Evolutionary conservation across 495 filamentous ascomycete species (phyloP), one percentile per base, ranked within the genome.

Genomic region (Talaromyces nanjingensis): DNA sequence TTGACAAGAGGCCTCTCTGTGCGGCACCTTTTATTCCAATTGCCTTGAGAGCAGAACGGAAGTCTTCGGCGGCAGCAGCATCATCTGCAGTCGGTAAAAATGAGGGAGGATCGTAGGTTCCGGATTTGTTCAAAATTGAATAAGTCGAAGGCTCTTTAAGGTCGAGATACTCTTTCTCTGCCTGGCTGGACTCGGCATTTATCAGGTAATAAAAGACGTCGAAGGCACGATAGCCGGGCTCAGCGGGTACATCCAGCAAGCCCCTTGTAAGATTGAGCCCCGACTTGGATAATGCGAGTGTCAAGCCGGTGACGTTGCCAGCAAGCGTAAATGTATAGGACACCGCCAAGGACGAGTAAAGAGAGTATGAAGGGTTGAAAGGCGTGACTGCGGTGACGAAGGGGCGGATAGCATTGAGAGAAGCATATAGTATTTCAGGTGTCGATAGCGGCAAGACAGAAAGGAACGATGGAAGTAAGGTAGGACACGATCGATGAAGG

Each of bases 201-300:
- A 97, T 81, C 3, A 98, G 85, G 67, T 97, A 98, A 76, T 98
- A 98, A 73, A 98, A 98, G 29, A 93, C 96, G 71, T 98, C 93
- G 68, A 98, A 98, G n/a, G 93, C 94, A 63, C 94, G 87, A 71
- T 90, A 92, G 22, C 96, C 94, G 6, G 85, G 64, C 70, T 96
- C 86, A 0, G 85, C 73, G 0, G 94, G 91, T 27, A 98, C 84
- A 42, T 91, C 86, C 29, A 98, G 81, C 24, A 98, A 80, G 24
- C 94, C 94, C 64, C 86, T 86, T 11, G 80, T 73, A 7, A 92
- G 92, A 72, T 98, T 91, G 65, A 98, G 89, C 22, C 94, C 94
- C 25, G 91, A 89, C 14, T 90, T 88, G 1, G 93, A 94, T 9
- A 98, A 76, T 7, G 91, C 86, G 52, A 97, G 75, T 20, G 87